These are phyloP conservation scores for Penicillium italicum DNA, from an alignment of 2,329 filamentous ascomycete species.

Conservation along the genomic window DNA sequence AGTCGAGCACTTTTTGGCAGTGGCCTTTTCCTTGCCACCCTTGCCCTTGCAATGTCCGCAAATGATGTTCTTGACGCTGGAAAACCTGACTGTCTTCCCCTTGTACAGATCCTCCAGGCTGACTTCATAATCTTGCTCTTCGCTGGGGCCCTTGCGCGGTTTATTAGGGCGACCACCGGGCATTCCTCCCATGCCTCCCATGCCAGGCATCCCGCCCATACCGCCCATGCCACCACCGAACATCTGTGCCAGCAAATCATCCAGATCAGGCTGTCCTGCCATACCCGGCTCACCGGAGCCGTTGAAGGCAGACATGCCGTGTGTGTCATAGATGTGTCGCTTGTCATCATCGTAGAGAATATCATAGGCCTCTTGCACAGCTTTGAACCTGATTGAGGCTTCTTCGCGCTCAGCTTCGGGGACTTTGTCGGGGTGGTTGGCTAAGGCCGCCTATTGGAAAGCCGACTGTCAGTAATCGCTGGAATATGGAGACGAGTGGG, in stretches of 20 bases:
- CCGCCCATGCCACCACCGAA: constrained; percentile 62
- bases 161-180: constrained; percentile 34
- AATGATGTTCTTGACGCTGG: constrained; percentile 88
- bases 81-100: constrained; percentile 96
- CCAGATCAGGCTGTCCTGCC: constrained; percentile 67
- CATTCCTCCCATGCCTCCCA: constrained; percentile 34
- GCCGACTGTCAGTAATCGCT: constrained; percentile 5
- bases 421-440: constrained; percentile 94
- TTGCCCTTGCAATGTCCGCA: constrained; percentile 83
- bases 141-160: constrained; percentile 67
- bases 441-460: constrained; percentile 66
- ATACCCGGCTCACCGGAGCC: constrained; percentile 63
- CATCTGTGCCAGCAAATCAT: constrained; percentile 92
- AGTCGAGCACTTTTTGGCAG: constrained; percentile 74
- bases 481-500: neutral
- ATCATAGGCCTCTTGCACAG: constrained; percentile 90
- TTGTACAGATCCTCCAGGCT: constrained; percentile 94
- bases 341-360: constrained; percentile 96
- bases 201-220: constrained; percentile 56
- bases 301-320: constrained; percentile 96
- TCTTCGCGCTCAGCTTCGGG: constrained; percentile 77
- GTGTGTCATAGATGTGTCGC: constrained; percentile 82
- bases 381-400: constrained; percentile 89
- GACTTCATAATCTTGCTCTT: constrained; percentile 88
- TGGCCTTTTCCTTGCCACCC: constrained; percentile 89